Base-by-base conservation (phyloP, 148 eudicot species). In the Persicaria maculosa region DNA sequence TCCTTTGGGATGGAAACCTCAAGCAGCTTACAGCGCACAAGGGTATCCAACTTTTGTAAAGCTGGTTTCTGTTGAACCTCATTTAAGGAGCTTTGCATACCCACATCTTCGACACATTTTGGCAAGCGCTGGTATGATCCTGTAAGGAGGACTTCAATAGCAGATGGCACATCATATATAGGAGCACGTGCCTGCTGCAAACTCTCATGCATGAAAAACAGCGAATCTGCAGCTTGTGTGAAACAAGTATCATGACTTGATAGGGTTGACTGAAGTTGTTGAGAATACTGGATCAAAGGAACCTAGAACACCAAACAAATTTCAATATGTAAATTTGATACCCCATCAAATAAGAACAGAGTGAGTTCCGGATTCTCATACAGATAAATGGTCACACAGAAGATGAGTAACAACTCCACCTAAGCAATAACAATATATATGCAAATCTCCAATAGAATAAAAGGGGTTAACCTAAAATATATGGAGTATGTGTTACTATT, bases 121-220 rank as follows among this genome's bases (percentile, higher is more conserved):
- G 99, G 99, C 77, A 96, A 77, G 68, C 97, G 99, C 59, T 89
- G 89, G 81, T 96, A 96, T 72, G 78, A 86, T 80, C 99, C 99
- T 12, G 97, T 88, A 68, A 92, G 93, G 57, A 96, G 91, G 73
- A 96, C 84, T 77, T 96, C 99, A 85, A 87, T 79, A 4, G 99
- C 97, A 62, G 97, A 89, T 55, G 99, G 99, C 78, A 96, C 97
- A 83, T 92, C 99, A 84, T 96, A 96, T 48, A 91, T 88, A 72
- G 99, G 99, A 59, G 99, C 99, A 65, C 99, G 94, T 68, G 99
- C 99, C 88, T 92, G 97, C 78, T 90, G 99, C 84, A 96, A 84
- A 47, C 93, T 90, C 79, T 96, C 97, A 68, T 96, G 99, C 92
- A 92, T 90, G 84, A 96, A 96, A 86, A 82, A 92, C 82, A 96